Conservation (phyloP, 129 eudicot species). For the Smallanthus sonchifolius region DNA sequence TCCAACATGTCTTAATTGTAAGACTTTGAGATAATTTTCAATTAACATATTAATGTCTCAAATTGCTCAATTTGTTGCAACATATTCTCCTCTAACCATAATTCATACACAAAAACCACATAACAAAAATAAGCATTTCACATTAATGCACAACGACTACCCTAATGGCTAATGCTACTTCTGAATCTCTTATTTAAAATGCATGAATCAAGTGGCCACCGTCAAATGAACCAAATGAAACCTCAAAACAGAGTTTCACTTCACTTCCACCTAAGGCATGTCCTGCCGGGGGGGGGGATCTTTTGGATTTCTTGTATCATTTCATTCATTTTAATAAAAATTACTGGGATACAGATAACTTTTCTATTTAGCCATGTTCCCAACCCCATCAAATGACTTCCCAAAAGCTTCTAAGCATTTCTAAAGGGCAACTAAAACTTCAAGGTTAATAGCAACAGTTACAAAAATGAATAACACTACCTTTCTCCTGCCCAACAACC, state of each 20-base stretch:
- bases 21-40: not conserved
- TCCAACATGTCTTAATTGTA: not conserved
- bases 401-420: not conserved
- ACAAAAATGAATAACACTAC: not conserved
- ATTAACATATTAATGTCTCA: not conserved
- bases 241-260: not conserved
- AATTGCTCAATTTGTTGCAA: not conserved
- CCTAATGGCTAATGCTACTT: not conserved
- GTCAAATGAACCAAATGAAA: not conserved
- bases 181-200: not conserved
- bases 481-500: not conserved
- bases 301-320: too few species aligned
- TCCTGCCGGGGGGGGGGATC: too few species aligned
- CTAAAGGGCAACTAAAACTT: not conserved
- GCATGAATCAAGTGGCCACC: not conserved
- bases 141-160: not conserved
- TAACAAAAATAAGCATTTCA: not conserved
- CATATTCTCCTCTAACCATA: not conserved
- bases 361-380: not conserved
- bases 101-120: not conserved
- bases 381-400: constrained; percentile 1
- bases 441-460: not conserved
- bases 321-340: too few species aligned
- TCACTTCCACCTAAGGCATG: not conserved
- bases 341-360: not conserved